Conservation (phyloP, 768 basidiomycete species). For the Neoboletus brunneissimus region DNA sequence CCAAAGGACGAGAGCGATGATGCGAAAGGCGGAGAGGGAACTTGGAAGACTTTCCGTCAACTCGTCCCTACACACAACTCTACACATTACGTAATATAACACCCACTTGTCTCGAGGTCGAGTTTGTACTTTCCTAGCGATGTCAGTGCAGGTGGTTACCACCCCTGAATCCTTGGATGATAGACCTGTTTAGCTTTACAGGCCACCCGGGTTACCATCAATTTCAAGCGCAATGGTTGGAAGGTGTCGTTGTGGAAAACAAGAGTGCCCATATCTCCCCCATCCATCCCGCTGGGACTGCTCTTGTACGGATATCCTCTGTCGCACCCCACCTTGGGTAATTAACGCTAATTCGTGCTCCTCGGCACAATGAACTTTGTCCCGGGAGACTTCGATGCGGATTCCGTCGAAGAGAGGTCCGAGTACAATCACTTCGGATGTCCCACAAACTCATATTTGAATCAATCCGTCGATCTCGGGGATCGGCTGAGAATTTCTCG, state of each 20-base stretch:
- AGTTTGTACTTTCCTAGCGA: not conserved
- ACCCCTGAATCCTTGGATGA: not conserved
- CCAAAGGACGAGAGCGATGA: conserved; percentile 10
- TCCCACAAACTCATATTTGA: not conserved
- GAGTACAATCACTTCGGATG: not conserved
- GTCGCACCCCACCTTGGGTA: not conserved
- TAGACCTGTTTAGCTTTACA: not conserved
- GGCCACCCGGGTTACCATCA: not conserved
- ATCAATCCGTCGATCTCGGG: not conserved
- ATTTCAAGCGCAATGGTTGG: not conserved
- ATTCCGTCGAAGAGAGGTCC: not conserved
- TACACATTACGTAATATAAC: conserved; percentile 22
- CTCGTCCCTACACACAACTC: not conserved
- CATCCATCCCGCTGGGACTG: no score
- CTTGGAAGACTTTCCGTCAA: not conserved
- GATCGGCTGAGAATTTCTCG: not conserved
- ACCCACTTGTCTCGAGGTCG: not conserved
- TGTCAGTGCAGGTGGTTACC: not conserved
- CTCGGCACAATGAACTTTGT: not conserved
- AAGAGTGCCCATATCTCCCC: not conserved
- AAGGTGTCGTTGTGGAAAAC: not conserved
- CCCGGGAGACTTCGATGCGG: not conserved
- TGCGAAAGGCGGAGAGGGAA: conserved; percentile 18
- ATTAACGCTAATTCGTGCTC: not conserved
- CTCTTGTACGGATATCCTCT: not conserved